Conservation (phyloP, 2,329 filamentous ascomycete genomes). For the Paraconiothyrium sp. region DNA sequence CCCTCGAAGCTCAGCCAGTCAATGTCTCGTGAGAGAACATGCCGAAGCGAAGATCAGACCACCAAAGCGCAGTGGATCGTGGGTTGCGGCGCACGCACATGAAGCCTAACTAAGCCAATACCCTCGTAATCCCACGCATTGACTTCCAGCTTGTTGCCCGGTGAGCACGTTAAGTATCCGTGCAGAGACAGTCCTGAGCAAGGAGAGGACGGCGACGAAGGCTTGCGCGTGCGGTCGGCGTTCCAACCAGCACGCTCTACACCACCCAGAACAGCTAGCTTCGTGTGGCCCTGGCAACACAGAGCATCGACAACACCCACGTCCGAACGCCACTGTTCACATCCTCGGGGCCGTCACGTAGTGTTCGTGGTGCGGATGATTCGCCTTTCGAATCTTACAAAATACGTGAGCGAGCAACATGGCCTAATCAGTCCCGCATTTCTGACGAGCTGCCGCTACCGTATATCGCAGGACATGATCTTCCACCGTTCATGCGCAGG, state of each 20-base stretch:
- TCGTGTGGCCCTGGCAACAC: not conserved
- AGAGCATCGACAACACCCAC: not conserved
- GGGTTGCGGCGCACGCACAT: not conserved
- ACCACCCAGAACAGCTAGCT: not conserved
- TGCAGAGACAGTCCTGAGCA: not conserved
- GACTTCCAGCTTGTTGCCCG: not conserved
- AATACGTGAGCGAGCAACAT: too few relatives aligned
- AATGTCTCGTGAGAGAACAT: not conserved
- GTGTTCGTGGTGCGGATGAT: too few relatives aligned
- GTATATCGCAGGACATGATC: not conserved
- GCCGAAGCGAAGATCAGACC: constrained; percentile 1
- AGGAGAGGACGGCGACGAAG: not conserved
- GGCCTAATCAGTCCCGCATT: not conserved
- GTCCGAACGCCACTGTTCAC: not conserved
- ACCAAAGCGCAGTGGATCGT: not conserved
- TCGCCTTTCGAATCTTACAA: too few relatives aligned
- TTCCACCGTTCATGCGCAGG: not conserved
- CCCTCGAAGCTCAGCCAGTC: not conserved
- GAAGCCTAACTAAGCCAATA: not conserved
- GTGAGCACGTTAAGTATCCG: not conserved
- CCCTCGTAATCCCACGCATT: not conserved
- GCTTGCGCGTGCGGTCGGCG: not conserved
- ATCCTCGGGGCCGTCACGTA: too few relatives aligned
- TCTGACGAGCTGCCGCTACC: not conserved
- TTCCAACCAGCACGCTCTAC: not conserved